These are phyloP conservation scores for Penstemon eatonii DNA, from an alignment of 257 asterid genomes.

Conservation along the genomic window DNA sequence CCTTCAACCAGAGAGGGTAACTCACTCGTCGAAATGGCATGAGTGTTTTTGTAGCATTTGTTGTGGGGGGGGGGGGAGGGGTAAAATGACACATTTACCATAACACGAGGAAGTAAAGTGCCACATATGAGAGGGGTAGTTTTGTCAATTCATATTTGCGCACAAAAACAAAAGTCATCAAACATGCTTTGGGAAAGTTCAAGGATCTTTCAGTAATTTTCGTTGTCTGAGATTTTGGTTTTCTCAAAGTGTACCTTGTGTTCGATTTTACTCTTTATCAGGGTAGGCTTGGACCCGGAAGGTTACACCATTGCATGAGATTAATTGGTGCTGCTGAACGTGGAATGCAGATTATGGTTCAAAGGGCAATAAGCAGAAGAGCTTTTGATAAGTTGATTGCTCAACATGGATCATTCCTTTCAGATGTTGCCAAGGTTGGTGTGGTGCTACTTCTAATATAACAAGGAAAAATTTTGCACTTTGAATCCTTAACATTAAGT, in stretches of 20 bases:
- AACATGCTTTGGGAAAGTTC: neutral
- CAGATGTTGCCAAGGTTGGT: constrained; percentile 79
- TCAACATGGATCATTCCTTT: constrained; percentile 87
- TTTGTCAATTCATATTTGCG: too few species aligned
- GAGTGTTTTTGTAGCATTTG: too few species aligned
- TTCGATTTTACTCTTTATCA: constrained; percentile 32
- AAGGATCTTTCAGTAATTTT: neutral
- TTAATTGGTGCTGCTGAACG: constrained; percentile 95
- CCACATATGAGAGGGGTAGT: too few species aligned
- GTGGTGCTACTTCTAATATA: neutral
- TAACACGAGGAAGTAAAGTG: too few species aligned
- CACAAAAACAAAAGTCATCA: too few species aligned
- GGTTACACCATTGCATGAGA: constrained; percentile 99
- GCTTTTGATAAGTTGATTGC: constrained; percentile 82
- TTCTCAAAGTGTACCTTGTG: constrained; percentile 12
- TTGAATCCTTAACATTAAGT: too few species aligned
- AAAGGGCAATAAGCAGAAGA: constrained; percentile 72
- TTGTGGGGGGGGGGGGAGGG: too few species aligned
- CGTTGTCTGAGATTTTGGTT: constrained; percentile 9
- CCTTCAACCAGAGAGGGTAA: too few species aligned
- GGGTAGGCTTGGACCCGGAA: constrained; percentile 98
- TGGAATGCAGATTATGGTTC: constrained; percentile 84
- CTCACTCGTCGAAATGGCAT: too few species aligned
- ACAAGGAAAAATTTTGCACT: neutral
- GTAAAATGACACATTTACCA: too few species aligned